Base-by-base conservation (phyloP, 768 basidiomycete species). In the Tubosaeta sp. region DNA sequence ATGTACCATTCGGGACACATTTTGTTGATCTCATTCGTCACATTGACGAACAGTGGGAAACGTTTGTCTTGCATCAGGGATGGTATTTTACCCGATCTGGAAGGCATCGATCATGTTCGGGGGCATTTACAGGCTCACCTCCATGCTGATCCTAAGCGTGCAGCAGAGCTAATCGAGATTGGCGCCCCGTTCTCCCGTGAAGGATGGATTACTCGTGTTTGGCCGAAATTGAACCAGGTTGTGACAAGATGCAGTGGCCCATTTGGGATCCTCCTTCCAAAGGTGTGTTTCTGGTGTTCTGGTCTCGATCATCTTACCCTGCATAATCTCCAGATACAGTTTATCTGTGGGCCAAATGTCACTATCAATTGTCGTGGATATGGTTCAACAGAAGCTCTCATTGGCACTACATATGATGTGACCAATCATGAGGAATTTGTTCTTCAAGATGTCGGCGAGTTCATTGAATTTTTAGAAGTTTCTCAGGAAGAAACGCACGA, bases 391-490 rank as follows among this genome's bases (percentile, higher is more conserved):
- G 59, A 64, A 18, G 38, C 45, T 6, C 1, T 10, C 6, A 30
- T 63, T 0, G 63, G 53, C 4, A 0, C 4, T 8, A 13, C 32
- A 3, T 29, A 53, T 19, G 29, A 41, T 13, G 7, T n/a, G 4
- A 50, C 32, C 24, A 46, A 54, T 16, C 46, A 42, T 6, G 56
- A 58, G 21, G 49, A 40, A 10, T 58, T 60, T 13, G 44, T 55
- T 22, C 31, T 53, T 18, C 7, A 2, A 16, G 9, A 13, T 2
- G 47, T 46, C 5, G 54, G 53, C 0, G n/a, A n/a, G n/a, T 19
- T 61, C n/a, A 18, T 58, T 1, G 61, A 61, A 40, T 66, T 59
- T 21, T 39, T 65, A 18, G 61, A 59, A 9, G 40, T 54, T 8
- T 31, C 55, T 6, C 41, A 22, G 8, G 56, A 55, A 12, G 54